These are phyloP conservation scores for Linderniella brevidens DNA, from an alignment of 257 asterid genomes.

Conservation along the genomic window DNA sequence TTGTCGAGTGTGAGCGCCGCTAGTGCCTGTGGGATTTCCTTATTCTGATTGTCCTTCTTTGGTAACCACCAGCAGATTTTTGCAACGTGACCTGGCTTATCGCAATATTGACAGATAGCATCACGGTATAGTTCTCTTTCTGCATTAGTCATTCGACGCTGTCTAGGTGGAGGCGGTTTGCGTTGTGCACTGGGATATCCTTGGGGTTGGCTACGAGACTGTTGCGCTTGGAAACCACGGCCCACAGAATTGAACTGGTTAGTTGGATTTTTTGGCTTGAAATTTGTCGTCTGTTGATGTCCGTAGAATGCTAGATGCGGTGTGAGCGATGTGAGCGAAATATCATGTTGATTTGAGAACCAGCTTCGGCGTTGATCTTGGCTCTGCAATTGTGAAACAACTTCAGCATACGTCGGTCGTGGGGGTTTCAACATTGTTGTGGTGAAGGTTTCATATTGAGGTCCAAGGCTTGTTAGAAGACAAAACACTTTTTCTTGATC, in stretches of 20 bases:
- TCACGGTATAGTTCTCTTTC: conserved; percentile 1
- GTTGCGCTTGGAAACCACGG: conserved; percentile 6
- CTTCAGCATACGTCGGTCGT: not conserved
- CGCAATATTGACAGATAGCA: conserved; percentile 4
- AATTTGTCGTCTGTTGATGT: not conserved
- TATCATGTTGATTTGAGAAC: not conserved
- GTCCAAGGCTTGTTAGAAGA: too few species aligned
- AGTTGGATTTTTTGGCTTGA: not conserved
- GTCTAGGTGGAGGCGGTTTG: conserved; percentile 3
- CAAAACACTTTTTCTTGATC: conserved; percentile 2
- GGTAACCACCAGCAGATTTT: conserved; percentile 7
- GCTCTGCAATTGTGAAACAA: conserved; percentile 2
- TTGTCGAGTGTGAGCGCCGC: conserved; percentile 4
- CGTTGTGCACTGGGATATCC: not conserved
- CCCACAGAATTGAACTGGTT: not conserved
- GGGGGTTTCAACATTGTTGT: conserved; percentile 7
- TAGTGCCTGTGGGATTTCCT: conserved; percentile 2
- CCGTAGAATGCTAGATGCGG: conserved; percentile 5
- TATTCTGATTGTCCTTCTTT: not conserved
- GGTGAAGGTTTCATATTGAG: conserved; percentile 5
- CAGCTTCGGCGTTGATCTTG: not conserved
- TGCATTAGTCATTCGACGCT: conserved; percentile 6
- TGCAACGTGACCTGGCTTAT: conserved; percentile 1
- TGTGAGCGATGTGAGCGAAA: not conserved
- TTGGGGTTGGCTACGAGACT: not conserved